Conservation (phyloP, 2,329 filamentous ascomycete genomes). For the Curvularia sp. region DNA sequence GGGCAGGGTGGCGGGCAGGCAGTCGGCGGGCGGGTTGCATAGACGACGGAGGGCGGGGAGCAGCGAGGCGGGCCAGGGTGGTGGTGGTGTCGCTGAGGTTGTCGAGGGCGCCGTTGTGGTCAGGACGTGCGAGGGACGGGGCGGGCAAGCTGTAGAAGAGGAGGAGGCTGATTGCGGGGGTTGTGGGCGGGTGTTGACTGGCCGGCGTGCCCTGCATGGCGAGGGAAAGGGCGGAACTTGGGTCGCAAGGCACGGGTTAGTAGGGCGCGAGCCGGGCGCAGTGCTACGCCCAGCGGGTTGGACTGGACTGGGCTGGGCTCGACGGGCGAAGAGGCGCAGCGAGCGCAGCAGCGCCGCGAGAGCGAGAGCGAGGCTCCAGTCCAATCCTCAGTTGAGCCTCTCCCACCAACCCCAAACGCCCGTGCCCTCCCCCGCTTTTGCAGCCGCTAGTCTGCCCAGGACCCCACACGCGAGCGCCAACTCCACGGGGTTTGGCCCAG, state of each 20-base stretch:
- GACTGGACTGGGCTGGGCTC: background rate
- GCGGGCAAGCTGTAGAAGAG: conserved; percentile 9
- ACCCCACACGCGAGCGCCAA: conserved; percentile 8
- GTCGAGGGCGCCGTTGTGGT: background rate
- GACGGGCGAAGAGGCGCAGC: conserved; percentile 15
- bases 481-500: conserved; percentile 20
- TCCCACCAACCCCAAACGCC: background rate
- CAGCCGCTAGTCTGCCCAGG: conserved; percentile 16
- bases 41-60: background rate
- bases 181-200: conserved; percentile 14
- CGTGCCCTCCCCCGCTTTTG: conserved; percentile 17
- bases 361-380: conserved; percentile 11
- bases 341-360: no score
- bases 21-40: conserved; percentile 21
- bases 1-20: conserved; percentile 14
- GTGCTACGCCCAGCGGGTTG: no score
- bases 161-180: conserved; percentile 32
- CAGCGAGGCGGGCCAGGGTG: background rate
- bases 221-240: conserved; percentile 15
- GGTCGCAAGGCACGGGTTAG: conserved; percentile 5
- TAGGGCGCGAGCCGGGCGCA: background rate
- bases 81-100: background rate
- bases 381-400: conserved; percentile 25
- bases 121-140: conserved; percentile 9
- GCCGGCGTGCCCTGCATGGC: conserved; percentile 15